Conservation (phyloP, 2,329 filamentous ascomycete genomes). For the Xylariomycetidae sp. region DNA sequence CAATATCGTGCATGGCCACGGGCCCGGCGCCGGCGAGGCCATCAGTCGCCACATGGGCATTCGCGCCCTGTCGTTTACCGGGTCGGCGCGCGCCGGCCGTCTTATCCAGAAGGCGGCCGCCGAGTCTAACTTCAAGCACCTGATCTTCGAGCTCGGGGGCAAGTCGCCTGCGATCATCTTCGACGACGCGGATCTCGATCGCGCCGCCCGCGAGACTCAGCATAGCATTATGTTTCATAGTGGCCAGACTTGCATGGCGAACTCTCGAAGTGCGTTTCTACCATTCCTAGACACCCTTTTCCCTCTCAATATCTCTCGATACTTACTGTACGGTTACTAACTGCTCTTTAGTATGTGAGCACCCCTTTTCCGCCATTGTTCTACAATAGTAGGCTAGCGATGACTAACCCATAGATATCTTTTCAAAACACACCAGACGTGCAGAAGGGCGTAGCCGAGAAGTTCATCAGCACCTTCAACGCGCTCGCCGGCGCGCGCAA, state of each 20-base stretch:
- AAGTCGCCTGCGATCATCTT: constrained; percentile 63
- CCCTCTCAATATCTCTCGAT: too few species aligned
- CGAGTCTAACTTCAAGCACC: constrained; percentile 58
- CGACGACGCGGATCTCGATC: constrained; percentile 59
- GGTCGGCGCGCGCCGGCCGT: constrained; percentile 65
- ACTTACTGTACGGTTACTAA: too few species aligned
- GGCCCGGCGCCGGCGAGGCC: constrained; percentile 60
- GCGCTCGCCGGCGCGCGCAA: constrained; percentile 36
- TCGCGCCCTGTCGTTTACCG: constrained; percentile 73
- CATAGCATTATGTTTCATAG: constrained; percentile 46
- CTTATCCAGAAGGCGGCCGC: constrained; percentile 70
- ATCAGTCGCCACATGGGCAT: constrained; percentile 65
- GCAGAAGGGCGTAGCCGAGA: constrained; percentile 42
- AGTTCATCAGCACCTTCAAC: constrained; percentile 58
- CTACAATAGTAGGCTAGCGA: too few species aligned
- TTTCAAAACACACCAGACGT: too few species aligned
- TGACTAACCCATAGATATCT: too few species aligned
- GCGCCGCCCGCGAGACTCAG: constrained; percentile 51
- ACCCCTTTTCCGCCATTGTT: too few species aligned
- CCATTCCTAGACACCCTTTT: too few species aligned
- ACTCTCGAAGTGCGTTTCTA: too few species aligned
- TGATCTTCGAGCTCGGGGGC: constrained; percentile 64
- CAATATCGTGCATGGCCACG: constrained; percentile 46
- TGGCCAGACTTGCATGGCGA: constrained; percentile 58
- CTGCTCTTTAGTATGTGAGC: too few species aligned